Percentiles rank a stretch among this genome's conserved stretches.
Evolutionary conservation across 2,329 filamentous ascomycete genomes (phyloP).

Genomic region (Aspergillus sp.): DNA sequence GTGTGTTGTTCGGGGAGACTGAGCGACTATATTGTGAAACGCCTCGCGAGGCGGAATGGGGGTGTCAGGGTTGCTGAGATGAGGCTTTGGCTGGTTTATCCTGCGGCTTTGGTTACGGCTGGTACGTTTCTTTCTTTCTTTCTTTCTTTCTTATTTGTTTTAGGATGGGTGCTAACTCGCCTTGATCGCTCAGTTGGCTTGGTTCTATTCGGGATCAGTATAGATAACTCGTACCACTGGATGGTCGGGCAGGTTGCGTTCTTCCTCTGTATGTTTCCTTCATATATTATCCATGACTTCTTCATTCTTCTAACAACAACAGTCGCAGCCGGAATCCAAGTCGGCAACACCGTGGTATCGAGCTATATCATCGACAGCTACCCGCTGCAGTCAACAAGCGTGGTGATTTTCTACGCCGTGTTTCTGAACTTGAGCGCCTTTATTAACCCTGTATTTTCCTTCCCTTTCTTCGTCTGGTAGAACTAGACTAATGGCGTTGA

Average conservation of each 20-base stretch:
- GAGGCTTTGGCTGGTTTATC: conserved; percentile 58
- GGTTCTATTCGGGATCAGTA: conserved; percentile 56
- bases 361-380: conserved; percentile 58
- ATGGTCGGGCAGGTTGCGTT: conserved; percentile 58
- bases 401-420: conserved; percentile 56
- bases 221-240: conserved; percentile 57
- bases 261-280: conserved; percentile 48
- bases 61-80: conserved; percentile 52
- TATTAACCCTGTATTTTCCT: conserved; percentile 37
- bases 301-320: neutral
- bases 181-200: conserved; percentile 40
- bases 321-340: conserved; percentile 57
- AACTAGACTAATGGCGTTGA: neutral
- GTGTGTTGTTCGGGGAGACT: conserved; percentile 53
- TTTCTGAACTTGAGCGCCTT: conserved; percentile 54
- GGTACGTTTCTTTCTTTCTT: conserved; percentile 24
- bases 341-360: conserved; percentile 55
- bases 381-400: conserved; percentile 54
- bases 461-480: neutral
- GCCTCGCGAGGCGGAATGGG: conserved; percentile 45
- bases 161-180: neutral
- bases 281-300: neutral
- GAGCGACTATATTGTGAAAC: conserved; percentile 53
- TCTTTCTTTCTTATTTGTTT: neutral
- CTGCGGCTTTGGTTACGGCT: conserved; percentile 49